Percentiles rank a stretch among this genome's conserved stretches.
Evolutionary conservation across 768 basidiomycete genomes (phyloP).

Genomic region (Collybia nuda): DNA sequence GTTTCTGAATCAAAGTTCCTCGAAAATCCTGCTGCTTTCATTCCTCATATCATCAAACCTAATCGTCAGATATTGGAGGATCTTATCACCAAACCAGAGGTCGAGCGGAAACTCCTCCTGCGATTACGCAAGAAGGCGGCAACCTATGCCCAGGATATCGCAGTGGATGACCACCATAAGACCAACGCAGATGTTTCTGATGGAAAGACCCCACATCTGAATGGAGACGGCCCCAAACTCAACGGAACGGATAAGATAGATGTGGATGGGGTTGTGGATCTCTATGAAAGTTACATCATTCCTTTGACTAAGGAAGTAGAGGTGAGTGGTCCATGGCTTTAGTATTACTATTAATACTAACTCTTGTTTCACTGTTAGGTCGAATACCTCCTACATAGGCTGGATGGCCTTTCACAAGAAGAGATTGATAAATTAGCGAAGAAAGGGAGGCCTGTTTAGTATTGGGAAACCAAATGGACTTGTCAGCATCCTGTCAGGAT

Average conservation of each 20-base stretch:
- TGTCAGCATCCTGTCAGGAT: no score
- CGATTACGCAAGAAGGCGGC: constrained; percentile 84
- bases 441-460: not conserved
- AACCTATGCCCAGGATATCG: constrained; percentile 81
- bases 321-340: constrained; percentile 44
- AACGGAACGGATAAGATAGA: constrained; percentile 71
- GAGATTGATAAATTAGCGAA: constrained; percentile 68
- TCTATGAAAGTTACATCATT: constrained; percentile 96
- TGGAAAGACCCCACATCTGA: constrained; percentile 31
- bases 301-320: constrained; percentile 98
- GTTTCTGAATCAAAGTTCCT: constrained; percentile 97
- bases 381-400: constrained; percentile 88
- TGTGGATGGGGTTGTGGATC: constrained; percentile 86
- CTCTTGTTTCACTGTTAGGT: constrained; percentile 52
- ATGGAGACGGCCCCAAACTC: constrained; percentile 17
- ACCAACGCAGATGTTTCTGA: constrained; percentile 26
- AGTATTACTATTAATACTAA: not conserved
- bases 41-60: constrained; percentile 85
- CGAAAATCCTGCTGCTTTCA: constrained; percentile 81
- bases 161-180: constrained; percentile 10
- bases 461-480: not conserved
- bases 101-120: constrained; percentile 81
- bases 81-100: constrained; percentile 96
- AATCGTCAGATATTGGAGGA: constrained; percentile 78
- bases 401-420: constrained; percentile 81